These are phyloP conservation scores for Cercospora sp. DNA, from an alignment of 2,329 filamentous ascomycete species.

Conservation along the genomic window DNA sequence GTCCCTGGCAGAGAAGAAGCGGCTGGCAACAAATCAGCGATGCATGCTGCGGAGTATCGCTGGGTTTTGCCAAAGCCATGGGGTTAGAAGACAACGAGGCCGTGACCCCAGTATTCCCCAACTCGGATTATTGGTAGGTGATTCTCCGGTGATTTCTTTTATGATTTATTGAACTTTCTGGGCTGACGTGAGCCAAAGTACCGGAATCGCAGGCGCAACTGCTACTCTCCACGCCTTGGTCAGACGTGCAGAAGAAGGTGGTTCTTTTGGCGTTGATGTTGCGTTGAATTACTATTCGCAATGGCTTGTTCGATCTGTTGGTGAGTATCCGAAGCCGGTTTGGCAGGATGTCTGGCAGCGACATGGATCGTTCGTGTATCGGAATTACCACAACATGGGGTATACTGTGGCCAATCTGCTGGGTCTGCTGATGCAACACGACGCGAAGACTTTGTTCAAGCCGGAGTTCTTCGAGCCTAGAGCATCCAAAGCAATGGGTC, in stretches of 20 bases:
- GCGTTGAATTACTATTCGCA: slow-evolving; percentile 34
- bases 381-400: slow-evolving; percentile 53
- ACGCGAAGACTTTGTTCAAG: slow-evolving; percentile 45
- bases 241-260: slow-evolving; percentile 29
- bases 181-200: slow-evolving; percentile 19
- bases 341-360: slow-evolving; percentile 53
- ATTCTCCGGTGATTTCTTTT: not conserved
- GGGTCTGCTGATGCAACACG: slow-evolving; percentile 44
- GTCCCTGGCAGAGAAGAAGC: slow-evolving; percentile 48
- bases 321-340: slow-evolving; percentile 36
- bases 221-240: slow-evolving; percentile 31
- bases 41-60: slow-evolving; percentile 32
- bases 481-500: slow-evolving; percentile 42
- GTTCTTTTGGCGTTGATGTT: slow-evolving; percentile 29
- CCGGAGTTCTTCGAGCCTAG: slow-evolving; percentile 52
- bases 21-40: slow-evolving; percentile 59
- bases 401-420: slow-evolving; percentile 46
- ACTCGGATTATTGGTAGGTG: slow-evolving; percentile 29
- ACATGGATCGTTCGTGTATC: slow-evolving; percentile 51
- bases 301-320: slow-evolving; percentile 33
- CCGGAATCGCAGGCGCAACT: slow-evolving; percentile 27
- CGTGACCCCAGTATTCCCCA: slow-evolving; percentile 31
- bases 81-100: slow-evolving; percentile 23
- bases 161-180: not conserved
- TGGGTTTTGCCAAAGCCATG: slow-evolving; percentile 22